These are phyloP conservation scores for Tulasnella sp. DNA, from an alignment of 768 basidiomycete genomes.

Conservation along the genomic window DNA sequence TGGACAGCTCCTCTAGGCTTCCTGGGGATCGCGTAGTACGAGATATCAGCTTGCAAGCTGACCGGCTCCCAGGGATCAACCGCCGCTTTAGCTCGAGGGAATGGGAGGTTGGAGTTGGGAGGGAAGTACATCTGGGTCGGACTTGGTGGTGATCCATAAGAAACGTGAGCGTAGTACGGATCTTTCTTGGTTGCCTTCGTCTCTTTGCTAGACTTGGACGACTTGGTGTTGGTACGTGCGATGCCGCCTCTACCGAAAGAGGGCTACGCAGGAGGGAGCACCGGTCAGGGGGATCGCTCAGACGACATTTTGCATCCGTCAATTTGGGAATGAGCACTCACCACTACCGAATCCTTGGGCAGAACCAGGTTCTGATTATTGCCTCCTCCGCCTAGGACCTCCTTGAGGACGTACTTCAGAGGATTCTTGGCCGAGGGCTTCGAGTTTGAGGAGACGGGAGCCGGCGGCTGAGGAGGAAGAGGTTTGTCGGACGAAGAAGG, in stretches of 20 bases:
- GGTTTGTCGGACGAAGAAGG: neutral
- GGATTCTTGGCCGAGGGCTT: neutral
- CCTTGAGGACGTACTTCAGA: slow-evolving; percentile 1
- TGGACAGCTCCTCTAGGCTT: neutral
- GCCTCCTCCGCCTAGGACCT: slow-evolving; percentile 8
- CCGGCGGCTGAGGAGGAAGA: neutral
- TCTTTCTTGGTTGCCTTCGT: neutral
- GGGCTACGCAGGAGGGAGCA: neutral
- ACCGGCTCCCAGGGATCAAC: neutral
- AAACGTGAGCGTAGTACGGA: slow-evolving; percentile 8
- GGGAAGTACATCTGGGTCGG: neutral
- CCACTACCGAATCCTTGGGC: slow-evolving; percentile 9
- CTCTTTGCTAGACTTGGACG: neutral
- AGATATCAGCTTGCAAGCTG: neutral
- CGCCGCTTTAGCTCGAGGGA: neutral
- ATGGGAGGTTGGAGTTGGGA: neutral
- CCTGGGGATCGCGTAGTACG: neutral
- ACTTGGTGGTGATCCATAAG: neutral
- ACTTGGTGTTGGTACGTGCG: neutral
- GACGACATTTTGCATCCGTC: neutral
- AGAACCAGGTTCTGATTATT: neutral
- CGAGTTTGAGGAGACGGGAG: neutral
- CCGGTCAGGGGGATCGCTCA: neutral
- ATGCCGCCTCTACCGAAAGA: slow-evolving; percentile 8
- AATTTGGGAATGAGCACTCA: neutral